Evolutionary conservation across 257 asterid genomes (phyloP).

Genomic region (Orobanche coerulescens): DNA sequence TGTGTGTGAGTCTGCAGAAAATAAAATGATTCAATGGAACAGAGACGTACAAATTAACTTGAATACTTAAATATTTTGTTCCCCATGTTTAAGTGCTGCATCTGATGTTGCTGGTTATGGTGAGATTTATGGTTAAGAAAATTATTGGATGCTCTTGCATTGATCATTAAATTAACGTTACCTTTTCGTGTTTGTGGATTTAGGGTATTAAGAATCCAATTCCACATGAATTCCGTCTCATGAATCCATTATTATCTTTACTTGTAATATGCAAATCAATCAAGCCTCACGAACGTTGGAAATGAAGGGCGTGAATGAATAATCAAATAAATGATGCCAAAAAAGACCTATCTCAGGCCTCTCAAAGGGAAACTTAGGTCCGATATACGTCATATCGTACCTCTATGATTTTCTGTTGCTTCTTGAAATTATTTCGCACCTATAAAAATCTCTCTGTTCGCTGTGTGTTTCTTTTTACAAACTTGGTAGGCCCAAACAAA

Average conservation of each 20-base stretch:
- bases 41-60: not conserved
- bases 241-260: not conserved
- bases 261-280: not conserved
- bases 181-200: too few relatives aligned
- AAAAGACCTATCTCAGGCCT: too few relatives aligned
- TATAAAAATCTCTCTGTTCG: slow-evolving; percentile 7
- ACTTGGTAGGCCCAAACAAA: slow-evolving; percentile 30
- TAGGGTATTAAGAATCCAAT: too few relatives aligned
- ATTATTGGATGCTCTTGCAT: not conserved
- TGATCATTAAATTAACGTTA: too few relatives aligned
- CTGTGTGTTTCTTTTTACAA: slow-evolving; percentile 27
- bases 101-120: not conserved
- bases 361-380: too few relatives aligned
- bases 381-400: not conserved
- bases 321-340: not conserved
- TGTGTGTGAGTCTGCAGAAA: too few relatives aligned
- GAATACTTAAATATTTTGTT: too few relatives aligned
- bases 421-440: slow-evolving; percentile 13
- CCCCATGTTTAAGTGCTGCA: not conserved
- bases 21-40: not conserved
- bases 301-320: not conserved
- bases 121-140: not conserved
- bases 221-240: too few relatives aligned
- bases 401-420: slow-evolving; percentile 10
- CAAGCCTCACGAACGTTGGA: not conserved